These are phyloP conservation scores for Aspergillus eucalypticola DNA, from an alignment of 2,329 filamentous ascomycete species.

Conservation along the genomic window DNA sequence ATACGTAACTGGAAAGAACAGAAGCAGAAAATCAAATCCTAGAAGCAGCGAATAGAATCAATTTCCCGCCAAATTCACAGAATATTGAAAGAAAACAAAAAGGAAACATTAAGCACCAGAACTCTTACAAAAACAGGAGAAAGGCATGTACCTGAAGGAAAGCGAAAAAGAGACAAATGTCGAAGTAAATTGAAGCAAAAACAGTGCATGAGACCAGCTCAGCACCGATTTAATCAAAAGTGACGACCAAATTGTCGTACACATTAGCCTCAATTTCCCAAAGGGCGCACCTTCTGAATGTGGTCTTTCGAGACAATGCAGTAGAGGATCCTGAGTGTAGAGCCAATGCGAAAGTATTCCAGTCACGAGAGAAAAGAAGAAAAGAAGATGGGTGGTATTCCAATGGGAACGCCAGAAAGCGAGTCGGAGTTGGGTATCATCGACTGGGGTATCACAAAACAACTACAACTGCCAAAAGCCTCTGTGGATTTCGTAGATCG, in stretches of 20 bases:
- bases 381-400: background rate
- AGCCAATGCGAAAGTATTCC: background rate
- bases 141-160: background rate
- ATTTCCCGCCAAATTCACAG: background rate
- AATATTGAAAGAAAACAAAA: background rate
- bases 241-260: no score
- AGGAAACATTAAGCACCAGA: background rate
- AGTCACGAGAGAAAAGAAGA: background rate
- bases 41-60: no score
- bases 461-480: background rate
- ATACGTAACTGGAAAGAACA: no score
- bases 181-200: no score
- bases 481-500: background rate
- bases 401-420: background rate
- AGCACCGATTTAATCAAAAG: no score
- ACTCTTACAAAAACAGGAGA: background rate
- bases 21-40: no score
- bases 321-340: background rate
- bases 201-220: no score
- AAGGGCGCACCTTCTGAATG: background rate
- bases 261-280: no score
- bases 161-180: background rate
- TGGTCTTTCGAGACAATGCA: background rate
- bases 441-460: background rate
- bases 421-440: background rate